Percentiles rank a stretch among this genome's conserved stretches.
Conservation (phyloP, 257 asterid species). For the Nicotiana benthamiana region DNA sequence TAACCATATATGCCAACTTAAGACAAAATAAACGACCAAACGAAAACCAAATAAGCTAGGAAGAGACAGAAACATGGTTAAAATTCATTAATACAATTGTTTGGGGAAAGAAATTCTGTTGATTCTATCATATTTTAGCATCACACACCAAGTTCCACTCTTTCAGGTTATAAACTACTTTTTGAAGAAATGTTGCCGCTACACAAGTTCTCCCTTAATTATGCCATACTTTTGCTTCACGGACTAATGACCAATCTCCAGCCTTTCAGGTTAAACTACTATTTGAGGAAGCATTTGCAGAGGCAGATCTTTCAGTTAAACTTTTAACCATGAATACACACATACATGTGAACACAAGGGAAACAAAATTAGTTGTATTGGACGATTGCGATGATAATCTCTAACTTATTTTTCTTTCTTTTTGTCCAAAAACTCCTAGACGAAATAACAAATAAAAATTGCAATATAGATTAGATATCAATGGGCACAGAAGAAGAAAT, state of each 20-base stretch:
- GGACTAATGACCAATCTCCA: neutral
- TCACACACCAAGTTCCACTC: neutral
- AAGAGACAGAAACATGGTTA: neutral
- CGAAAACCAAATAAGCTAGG: conserved; percentile 1
- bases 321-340: neutral
- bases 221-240: neutral
- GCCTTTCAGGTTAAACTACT: neutral
- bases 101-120: neutral
- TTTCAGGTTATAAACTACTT: neutral
- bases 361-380: neutral
- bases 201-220: neutral
- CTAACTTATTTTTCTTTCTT: neutral
- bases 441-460: neutral
- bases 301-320: neutral
- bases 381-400: neutral
- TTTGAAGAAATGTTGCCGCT: neutral
- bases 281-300: neutral
- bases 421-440: neutral
- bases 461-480: neutral
- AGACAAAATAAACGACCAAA: neutral
- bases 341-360: neutral
- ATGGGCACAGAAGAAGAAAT: neutral
- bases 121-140: neutral
- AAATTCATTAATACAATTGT: neutral
- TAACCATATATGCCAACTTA: conserved; percentile 97